Base-by-base conservation (phyloP, 495 filamentous ascomycete genomes). In the Durotheca rogersii region DNA sequence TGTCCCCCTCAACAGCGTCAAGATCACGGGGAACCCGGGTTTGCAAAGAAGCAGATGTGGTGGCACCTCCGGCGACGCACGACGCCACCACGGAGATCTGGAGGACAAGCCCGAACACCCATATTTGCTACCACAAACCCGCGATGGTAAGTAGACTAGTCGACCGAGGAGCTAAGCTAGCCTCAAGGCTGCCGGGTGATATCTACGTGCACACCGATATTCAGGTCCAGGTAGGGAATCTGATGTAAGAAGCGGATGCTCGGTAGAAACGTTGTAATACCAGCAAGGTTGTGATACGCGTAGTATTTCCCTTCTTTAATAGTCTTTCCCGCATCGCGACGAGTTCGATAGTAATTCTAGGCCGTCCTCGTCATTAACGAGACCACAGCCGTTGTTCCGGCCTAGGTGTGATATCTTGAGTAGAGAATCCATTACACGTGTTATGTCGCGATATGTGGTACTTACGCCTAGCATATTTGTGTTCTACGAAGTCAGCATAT, bases 151-250 rank as follows among this genome's bases (percentile, higher is more conserved):
- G 19, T 32, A 37, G 14, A 12, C 23, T 1, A 15, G 11, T 12
- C 54, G 16, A 10, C 4, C 4, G 10, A 10, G 5, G 3, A 14
- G 16, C 9, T n/a, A 12, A 30, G 20, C 9, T 10, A 3, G 16
- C 0, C 37, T 36, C 19, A 12, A n/a, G n/a, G n/a, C n/a, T 35
- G 4, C 34, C 39, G 2, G 30, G 40, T 11, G 47, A 48, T 40
- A 62, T 62, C 23, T 14, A 62, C 14, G 60, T 62, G 7, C 56
- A 11, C 6, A 62, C 55, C 2, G 51, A 62, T 36, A 56, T 62
- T 5, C 17, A 47, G 32, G 43, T 60, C 2, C 29, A 45, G 1
- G 38, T 52, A 11, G 42, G 14, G 16, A 41, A 51, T 10, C 38
- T 33, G 6, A 14, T 35, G 20, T 39, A 36, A 19, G 15, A 48